phyloP scores from a whole-genome alignment of 495 filamentous ascomycete species.

The Coniosporium apollinis region DNA sequence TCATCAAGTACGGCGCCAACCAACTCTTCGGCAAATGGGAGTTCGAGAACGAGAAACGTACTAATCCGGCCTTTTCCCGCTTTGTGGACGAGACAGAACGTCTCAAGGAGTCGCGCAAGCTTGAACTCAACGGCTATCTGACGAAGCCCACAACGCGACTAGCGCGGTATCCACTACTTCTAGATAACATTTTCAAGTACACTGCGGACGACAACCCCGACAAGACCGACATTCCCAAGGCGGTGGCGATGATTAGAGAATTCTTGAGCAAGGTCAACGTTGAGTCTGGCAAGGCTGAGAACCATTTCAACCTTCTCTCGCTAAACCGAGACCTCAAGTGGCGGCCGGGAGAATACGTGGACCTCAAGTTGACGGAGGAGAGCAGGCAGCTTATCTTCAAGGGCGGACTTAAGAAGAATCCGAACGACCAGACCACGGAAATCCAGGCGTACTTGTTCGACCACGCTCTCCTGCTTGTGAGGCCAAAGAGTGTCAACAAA shows the following conservation, averaged over 20 bases:
- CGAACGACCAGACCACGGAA: conserved; percentile 62
- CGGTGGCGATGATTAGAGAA: conserved; percentile 68
- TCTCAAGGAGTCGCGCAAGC: conserved; percentile 86
- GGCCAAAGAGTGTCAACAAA: conserved; percentile 81
- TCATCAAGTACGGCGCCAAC: conserved; percentile 92
- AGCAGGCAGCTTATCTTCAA: conserved; percentile 86
- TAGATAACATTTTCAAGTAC: conserved; percentile 84
- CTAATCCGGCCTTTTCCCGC: conserved; percentile 68
- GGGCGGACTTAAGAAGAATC: conserved; percentile 78
- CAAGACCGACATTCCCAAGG: conserved; percentile 78
- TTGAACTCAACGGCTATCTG: conserved; percentile 94
- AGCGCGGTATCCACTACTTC: conserved; percentile 81
- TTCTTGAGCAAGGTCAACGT: conserved; percentile 77
- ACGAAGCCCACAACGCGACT: conserved; percentile 96
- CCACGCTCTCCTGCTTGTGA: conserved; percentile 76
- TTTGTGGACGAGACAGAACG: conserved; percentile 97
- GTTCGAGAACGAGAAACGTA: conserved; percentile 86
- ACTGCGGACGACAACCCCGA: conserved; percentile 78
- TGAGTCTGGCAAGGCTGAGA: conserved; percentile 93
- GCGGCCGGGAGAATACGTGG: conserved; percentile 70
- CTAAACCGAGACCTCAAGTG: conserved; percentile 83
- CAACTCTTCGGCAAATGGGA: conserved; percentile 95
- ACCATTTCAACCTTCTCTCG: conserved; percentile 87
- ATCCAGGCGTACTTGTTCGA: conserved; percentile 93
- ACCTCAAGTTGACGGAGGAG: conserved; percentile 88